Conservation (phyloP, 116 monocot genomes). For the Iris pallida region DNA sequence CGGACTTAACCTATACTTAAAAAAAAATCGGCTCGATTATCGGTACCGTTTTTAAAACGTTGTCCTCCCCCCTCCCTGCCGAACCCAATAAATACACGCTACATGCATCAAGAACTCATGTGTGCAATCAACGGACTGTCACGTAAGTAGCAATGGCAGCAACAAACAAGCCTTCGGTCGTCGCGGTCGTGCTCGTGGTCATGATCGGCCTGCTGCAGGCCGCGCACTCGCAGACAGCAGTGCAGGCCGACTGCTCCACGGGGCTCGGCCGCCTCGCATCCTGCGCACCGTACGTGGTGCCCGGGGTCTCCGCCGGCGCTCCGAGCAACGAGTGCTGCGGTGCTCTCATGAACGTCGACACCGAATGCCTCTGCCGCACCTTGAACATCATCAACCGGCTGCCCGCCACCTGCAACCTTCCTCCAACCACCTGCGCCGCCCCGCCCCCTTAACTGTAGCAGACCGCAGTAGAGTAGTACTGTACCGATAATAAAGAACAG, state of each 20-base stretch:
- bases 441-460: too few relatives aligned
- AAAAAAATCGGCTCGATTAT: too few relatives aligned
- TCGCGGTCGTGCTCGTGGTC: neutral
- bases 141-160: neutral
- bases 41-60: too few relatives aligned
- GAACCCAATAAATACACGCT: neutral
- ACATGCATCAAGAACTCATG: neutral
- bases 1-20: too few relatives aligned
- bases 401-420: too few relatives aligned
- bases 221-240: neutral
- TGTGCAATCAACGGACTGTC: neutral
- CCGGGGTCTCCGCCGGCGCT: neutral
- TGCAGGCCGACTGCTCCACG: conserved; percentile 15
- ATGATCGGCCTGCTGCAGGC: neutral
- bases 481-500: too few relatives aligned
- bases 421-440: too few relatives aligned
- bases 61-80: neutral
- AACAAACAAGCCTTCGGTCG: neutral
- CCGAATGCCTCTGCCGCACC: conserved; percentile 31
- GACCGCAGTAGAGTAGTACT: too few relatives aligned
- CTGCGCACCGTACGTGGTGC: conserved; percentile 22
- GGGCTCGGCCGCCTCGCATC: conserved; percentile 13
- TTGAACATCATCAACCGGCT: conserved; percentile 26
- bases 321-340: conserved; percentile 25
- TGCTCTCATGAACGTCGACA: conserved; percentile 11